Conservation (phyloP, 331 rosid species). For the Acacia concinna region DNA sequence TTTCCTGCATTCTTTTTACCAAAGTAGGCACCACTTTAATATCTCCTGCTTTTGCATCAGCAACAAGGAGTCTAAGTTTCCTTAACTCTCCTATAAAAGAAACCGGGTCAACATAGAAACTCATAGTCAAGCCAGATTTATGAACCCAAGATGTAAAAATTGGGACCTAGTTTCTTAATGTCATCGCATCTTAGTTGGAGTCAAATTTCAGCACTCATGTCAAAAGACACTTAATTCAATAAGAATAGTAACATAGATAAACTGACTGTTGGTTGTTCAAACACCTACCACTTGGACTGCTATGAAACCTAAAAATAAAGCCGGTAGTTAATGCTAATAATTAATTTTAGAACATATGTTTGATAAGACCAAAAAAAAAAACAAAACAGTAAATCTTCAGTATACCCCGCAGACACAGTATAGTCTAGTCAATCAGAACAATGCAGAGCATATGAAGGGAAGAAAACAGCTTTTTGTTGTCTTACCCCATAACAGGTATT, state of each 20-base stretch:
- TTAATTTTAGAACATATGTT: background rate
- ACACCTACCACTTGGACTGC: background rate
- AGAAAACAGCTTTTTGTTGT: background rate
- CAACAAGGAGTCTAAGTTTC: conserved; percentile 64
- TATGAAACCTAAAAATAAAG: background rate
- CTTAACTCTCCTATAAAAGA: conserved; percentile 61
- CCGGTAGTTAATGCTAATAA: background rate
- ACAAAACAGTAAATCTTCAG: background rate
- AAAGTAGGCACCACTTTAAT: conserved; percentile 51
- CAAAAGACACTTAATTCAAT: background rate
- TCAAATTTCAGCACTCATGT: background rate
- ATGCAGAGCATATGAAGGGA: background rate
- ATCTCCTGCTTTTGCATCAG: conserved; percentile 54
- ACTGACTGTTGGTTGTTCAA: background rate
- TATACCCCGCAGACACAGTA: background rate
- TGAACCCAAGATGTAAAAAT: background rate
- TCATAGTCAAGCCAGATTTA: background rate
- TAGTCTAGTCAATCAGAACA: background rate
- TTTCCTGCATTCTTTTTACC: conserved; percentile 68
- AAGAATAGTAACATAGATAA: background rate
- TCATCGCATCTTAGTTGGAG: background rate
- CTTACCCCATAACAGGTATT: background rate
- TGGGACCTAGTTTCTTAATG: background rate
- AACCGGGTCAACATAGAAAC: background rate
- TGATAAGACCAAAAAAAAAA: background rate